These are phyloP conservation scores for Citrus mangshanensis DNA, from an alignment of 345 rosid species.

Conservation along the genomic window DNA sequence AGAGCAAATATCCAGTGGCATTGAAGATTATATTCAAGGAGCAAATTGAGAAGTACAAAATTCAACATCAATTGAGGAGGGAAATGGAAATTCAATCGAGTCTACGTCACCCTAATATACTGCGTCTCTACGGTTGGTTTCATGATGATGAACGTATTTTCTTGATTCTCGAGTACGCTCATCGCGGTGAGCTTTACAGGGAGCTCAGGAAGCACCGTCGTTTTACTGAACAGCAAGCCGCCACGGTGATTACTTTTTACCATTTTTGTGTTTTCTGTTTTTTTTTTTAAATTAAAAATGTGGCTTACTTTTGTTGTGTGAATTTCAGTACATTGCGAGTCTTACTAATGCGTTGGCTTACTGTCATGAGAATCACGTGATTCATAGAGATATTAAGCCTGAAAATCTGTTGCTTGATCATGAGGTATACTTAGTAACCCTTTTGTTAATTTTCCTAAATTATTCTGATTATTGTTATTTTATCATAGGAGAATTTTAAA, in stretches of 20 bases:
- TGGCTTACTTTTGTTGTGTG: neutral
- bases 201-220: slow-evolving; percentile 56
- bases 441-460: neutral
- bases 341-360: slow-evolving; percentile 81
- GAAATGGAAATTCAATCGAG: slow-evolving; percentile 88
- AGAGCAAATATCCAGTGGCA: slow-evolving; percentile 81
- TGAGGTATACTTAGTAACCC: slow-evolving; percentile 45
- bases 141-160: slow-evolving; percentile 68
- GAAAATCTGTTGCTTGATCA: slow-evolving; percentile 96
- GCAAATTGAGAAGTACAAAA: slow-evolving; percentile 76
- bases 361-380: slow-evolving; percentile 89
- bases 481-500: neutral
- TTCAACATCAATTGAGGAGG: slow-evolving; percentile 79
- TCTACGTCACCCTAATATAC: slow-evolving; percentile 67
- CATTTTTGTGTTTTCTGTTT: neutral
- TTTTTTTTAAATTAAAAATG: neutral
- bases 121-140: slow-evolving; percentile 90
- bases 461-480: neutral
- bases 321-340: slow-evolving; percentile 80
- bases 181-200: slow-evolving; percentile 79
- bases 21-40: slow-evolving; percentile 84
- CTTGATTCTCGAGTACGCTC: slow-evolving; percentile 95
- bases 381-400: slow-evolving; percentile 97
- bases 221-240: slow-evolving; percentile 69
- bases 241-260: slow-evolving; percentile 51